Evolutionary conservation across 352 stramenopile species (phyloP).

Genomic region (Phytophthora tubulina): DNA sequence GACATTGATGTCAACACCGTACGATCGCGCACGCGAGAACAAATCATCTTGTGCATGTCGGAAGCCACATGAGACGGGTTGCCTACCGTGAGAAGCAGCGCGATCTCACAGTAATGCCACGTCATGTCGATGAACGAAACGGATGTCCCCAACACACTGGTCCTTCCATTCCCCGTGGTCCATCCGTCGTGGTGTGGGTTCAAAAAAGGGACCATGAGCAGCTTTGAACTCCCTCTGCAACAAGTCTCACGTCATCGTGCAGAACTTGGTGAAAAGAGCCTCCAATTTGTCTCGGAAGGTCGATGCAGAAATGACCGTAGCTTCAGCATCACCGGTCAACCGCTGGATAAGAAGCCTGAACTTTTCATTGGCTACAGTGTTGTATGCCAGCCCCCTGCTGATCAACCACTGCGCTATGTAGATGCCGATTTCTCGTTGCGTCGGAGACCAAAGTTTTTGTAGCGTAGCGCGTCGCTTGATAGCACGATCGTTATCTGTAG

Average conservation of each 20-base stretch:
- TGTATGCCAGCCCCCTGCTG: not conserved
- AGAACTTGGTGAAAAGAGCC: slow-evolving; percentile 1
- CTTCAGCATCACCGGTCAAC: slow-evolving; percentile 1
- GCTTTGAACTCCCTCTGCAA: slow-evolving; percentile 5
- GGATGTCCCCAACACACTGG: not conserved
- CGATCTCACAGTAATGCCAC: slow-evolving; percentile 5
- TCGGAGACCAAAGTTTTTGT: not conserved
- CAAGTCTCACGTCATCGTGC: not conserved
- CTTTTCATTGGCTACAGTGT: not conserved
- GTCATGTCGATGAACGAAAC: slow-evolving; percentile 12
- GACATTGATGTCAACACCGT: not conserved
- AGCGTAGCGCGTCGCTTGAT: not conserved
- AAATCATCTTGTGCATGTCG: slow-evolving; percentile 6
- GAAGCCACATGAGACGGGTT: slow-evolving; percentile 1
- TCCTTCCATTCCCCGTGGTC: not conserved
- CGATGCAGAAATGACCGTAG: not conserved
- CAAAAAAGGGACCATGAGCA: not conserved
- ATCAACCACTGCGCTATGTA: not conserved
- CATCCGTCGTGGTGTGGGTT: slow-evolving; percentile 17
- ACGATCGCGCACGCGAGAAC: not conserved
- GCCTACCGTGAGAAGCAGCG: slow-evolving; percentile 14
- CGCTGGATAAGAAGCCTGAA: slow-evolving; percentile 11
- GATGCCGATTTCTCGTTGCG: not conserved
- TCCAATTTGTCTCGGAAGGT: slow-evolving; percentile 13
- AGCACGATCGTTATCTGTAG: not conserved